Evolutionary conservation across 805 yeast genomes (phyloP).

Genomic region (Metschnikowia borealis): DNA sequence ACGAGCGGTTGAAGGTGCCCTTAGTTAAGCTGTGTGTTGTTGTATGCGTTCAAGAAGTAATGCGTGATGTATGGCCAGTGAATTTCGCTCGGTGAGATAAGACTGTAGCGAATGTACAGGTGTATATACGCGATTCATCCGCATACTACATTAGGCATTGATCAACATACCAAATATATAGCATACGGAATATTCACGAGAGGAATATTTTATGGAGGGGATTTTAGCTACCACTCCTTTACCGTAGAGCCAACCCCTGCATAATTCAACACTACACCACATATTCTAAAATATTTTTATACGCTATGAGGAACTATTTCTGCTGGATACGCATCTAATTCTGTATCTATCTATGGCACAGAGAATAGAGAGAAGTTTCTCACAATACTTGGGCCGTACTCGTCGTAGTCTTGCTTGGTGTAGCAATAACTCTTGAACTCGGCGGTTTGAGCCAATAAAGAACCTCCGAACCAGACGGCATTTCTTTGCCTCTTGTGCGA

Average conservation of each 20-base stretch:
- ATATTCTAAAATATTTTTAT: neutral
- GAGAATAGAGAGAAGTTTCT: conserved; percentile 93
- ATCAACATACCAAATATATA: no score
- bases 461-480: conserved; percentile 99
- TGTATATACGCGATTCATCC: conserved; percentile 1
- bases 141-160: neutral
- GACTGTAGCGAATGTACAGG: conserved; percentile 12
- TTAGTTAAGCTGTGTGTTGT: neutral
- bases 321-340: neutral
- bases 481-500: conserved; percentile 96
- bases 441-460: conserved; percentile 91
- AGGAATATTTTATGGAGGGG: no score
- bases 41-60: neutral
- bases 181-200: no score
- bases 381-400: conserved; percentile 95
- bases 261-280: neutral
- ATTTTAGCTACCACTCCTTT: no score
- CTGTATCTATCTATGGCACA: conserved; percentile 55
- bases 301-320: neutral
- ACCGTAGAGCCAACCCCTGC: no score
- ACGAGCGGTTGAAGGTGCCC: neutral
- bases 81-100: conserved; percentile 1
- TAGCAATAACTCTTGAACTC: conserved; percentile 96
- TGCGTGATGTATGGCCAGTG: neutral
- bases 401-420: conserved; percentile 96